These are phyloP conservation scores for Actinomortierella wolfii DNA, from an alignment of 371 early-diverging fungal genomes.

Conservation along the genomic window DNA sequence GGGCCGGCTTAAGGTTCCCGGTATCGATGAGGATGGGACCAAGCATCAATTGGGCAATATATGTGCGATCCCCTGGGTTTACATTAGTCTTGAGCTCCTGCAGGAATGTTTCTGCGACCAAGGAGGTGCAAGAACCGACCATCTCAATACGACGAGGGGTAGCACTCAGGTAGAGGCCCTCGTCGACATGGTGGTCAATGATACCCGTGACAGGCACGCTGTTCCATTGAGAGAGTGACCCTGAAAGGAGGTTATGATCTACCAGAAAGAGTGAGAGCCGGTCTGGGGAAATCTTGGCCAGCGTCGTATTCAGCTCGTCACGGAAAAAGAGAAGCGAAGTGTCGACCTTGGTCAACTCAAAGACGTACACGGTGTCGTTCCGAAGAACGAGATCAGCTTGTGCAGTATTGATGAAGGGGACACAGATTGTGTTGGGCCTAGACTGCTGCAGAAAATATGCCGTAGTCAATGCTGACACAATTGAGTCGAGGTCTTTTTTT, in stretches of 20 bases:
- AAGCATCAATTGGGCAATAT: constrained; percentile 53
- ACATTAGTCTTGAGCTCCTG: constrained; percentile 3
- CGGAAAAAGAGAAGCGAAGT: constrained; percentile 23
- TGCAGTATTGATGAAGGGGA: constrained; percentile 66
- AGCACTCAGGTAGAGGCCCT: constrained; percentile 49
- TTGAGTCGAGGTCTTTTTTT: constrained; percentile 68
- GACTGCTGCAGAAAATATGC: constrained; percentile 49
- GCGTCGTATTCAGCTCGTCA: constrained; percentile 25
- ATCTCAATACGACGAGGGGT: constrained; percentile 54
- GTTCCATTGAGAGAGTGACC: constrained; percentile 14
- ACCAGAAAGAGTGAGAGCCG: constrained; percentile 49
- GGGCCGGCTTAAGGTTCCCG: constrained; percentile 57
- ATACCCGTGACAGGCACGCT: constrained; percentile 55
- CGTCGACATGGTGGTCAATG: constrained; percentile 80
- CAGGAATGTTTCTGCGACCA: constrained; percentile 48
- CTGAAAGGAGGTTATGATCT: constrained; percentile 67
- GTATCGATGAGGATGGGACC: constrained; percentile 78
- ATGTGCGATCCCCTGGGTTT: constrained; percentile 41
- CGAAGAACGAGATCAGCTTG: constrained; percentile 65
- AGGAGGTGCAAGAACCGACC: constrained; percentile 69
- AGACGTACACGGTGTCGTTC: constrained; percentile 63
- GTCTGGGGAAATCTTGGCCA: constrained; percentile 28
- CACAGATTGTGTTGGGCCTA: constrained; percentile 4
- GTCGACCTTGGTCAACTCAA: constrained; percentile 31
- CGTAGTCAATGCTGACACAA: constrained; percentile 62